Evolutionary conservation across 2,329 filamentous ascomycete species (phyloP).

Genomic region (Fusarium gaditjirri): DNA sequence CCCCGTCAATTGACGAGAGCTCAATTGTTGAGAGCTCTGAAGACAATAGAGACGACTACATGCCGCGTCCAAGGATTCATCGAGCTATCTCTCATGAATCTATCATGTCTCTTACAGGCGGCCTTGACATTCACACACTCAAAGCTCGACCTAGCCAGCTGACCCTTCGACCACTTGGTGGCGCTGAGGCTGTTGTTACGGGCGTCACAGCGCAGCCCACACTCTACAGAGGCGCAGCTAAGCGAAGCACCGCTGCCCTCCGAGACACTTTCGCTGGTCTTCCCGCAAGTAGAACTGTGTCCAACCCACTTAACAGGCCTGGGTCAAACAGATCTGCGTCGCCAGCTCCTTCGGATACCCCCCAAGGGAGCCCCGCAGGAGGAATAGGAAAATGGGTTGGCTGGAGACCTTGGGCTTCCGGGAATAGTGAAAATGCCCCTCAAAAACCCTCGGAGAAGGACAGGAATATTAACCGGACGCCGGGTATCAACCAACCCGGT

Average conservation of each 20-base stretch:
- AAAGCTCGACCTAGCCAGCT: slow-evolving; percentile 81
- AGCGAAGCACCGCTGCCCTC: slow-evolving; percentile 65
- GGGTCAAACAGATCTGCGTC: slow-evolving; percentile 38
- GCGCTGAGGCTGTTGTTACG: slow-evolving; percentile 66
- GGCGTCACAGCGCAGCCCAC: slow-evolving; percentile 70
- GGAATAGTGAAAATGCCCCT: slow-evolving; percentile 10
- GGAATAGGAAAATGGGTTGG: slow-evolving; percentile 58
- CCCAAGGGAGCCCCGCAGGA: slow-evolving; percentile 39
- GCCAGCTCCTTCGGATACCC: slow-evolving; percentile 37
- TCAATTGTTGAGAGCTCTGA: slow-evolving; percentile 49
- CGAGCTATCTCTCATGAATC: slow-evolving; percentile 85
- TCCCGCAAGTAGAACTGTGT: slow-evolving; percentile 48
- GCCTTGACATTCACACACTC: slow-evolving; percentile 89
- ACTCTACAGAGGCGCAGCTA: slow-evolving; percentile 58
- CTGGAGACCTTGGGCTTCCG: slow-evolving; percentile 60
- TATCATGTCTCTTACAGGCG: slow-evolving; percentile 85
- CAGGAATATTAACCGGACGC: slow-evolving; percentile 60
- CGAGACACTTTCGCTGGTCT: slow-evolving; percentile 64
- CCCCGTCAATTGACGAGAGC: slow-evolving; percentile 49
- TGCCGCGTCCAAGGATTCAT: slow-evolving; percentile 62
- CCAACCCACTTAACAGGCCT: slow-evolving; percentile 46
- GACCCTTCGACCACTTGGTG: slow-evolving; percentile 64
- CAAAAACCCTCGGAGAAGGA: slow-evolving; percentile 43
- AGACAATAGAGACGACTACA: slow-evolving; percentile 49
- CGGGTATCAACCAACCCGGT: slow-evolving; percentile 83